Conservation (phyloP, 345 rosid genomes). For the Ceriops decandra region DNA sequence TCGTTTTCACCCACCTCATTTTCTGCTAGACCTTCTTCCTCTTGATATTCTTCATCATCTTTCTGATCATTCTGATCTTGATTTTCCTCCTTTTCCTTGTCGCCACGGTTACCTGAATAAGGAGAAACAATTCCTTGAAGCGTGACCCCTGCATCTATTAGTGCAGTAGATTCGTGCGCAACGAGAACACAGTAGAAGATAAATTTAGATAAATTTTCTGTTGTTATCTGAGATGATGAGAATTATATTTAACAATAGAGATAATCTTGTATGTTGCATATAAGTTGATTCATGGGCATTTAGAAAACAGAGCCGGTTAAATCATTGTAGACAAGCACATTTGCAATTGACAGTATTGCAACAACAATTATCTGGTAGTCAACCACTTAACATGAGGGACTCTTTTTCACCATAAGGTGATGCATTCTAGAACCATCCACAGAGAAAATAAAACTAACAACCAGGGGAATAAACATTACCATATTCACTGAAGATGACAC, state of each 20-base stretch:
- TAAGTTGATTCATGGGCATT: no score
- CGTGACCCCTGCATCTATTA: neutral
- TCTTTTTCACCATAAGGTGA: no score
- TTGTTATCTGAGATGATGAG: no score
- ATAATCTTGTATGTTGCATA: no score
- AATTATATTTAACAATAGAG: no score
- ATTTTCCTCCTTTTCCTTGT: slow-evolving; percentile 11
- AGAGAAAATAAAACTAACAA: neutral
- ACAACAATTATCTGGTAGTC: no score
- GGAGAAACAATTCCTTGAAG: neutral
- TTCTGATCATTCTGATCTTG: neutral
- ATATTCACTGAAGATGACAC: slow-evolving; percentile 54
- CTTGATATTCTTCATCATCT: slow-evolving; percentile 2
- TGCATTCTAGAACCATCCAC: neutral
- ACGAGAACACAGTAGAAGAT: neutral
- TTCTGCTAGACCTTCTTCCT: slow-evolving; percentile 2
- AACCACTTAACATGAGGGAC: no score
- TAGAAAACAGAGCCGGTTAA: no score
- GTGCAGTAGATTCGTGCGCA: neutral
- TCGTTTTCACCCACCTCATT: neutral
- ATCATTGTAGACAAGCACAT: no score
- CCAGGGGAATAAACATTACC: slow-evolving; percentile 16
- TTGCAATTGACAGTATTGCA: no score
- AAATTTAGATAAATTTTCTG: neutral
- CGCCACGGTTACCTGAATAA: slow-evolving; percentile 6